Evolutionary conservation across 139 green algal species (phyloP), one percentile per base, ranked within the genome.

Genomic region (Picochlorum sp.): DNA sequence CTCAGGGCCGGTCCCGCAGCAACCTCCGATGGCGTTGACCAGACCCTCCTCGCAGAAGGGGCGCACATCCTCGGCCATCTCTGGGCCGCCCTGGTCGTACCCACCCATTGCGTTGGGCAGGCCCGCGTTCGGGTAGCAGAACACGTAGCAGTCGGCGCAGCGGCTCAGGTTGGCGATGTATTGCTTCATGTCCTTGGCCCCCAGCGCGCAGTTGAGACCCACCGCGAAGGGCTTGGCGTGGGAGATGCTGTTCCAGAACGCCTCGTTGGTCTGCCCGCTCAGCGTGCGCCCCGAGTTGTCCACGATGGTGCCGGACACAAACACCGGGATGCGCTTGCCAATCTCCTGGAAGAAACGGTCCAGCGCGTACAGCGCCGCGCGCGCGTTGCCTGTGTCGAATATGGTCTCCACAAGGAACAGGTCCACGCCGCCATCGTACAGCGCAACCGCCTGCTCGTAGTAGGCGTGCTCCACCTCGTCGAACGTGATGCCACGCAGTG

Each of bases 361-460:
- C 59, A 98, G 77, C 0, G 91, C 90, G 62, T 82, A 95, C 41
- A 97, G 44, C n/a, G 90, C 89, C 7, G 90, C 91, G 77, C 96
- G 96, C 54, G 91, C 86, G 64, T 98, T 98, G 14, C 94, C 75
- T 8, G 91, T 97, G 79, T 98, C 91, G 57, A 98, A 98, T 76
- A 98, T 97, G 32, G 91, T 98, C 79, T 98, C 91, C 57, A 98
- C 88, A 57, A 98, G 70, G 62, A 98, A 89, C 69, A 98, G 20
- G 72, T 98, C 91, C 26, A 95, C 84, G 20, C 91, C 91, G 20
- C 88, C 91, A 31, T 86, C 86, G 28, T 86, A 75, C 71, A 98
- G 79, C 2, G 74, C 89, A 40, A 78, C 61, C 8, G 79, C 73
- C 79, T 98, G 91, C 72, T 94, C 74, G 62, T 87, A 92, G 82